phyloP scores from a whole-genome alignment of 805 yeast species.

The Zygosaccharomyces siamensis region DNA sequence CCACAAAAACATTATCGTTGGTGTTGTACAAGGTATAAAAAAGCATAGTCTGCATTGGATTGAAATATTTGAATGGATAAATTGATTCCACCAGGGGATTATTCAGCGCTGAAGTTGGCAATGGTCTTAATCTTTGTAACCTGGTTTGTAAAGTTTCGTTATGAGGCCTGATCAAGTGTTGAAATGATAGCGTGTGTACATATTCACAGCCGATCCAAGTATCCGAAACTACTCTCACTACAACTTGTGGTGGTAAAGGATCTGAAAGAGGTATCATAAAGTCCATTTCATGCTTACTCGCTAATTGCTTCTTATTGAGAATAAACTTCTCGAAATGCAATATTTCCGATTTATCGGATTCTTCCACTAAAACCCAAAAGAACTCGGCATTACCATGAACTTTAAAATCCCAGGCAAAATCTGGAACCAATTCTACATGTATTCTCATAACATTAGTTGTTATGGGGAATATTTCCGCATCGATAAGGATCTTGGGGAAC shows the following conservation, averaged over 20 bases:
- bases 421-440: conserved; percentile 63
- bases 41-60: conserved; percentile 98
- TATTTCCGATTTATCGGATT: conserved; percentile 65
- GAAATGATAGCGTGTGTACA: conserved; percentile 73
- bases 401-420: conserved; percentile 79
- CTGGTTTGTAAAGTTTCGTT: conserved; percentile 84
- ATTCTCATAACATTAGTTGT: conserved; percentile 82
- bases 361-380: conserved; percentile 92
- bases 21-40: conserved; percentile 84
- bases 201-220: conserved; percentile 86
- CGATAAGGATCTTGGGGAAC: conserved; percentile 72
- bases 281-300: conserved; percentile 64
- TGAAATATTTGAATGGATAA: conserved; percentile 80
- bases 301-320: conserved; percentile 53
- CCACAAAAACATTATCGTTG: conserved; percentile 78
- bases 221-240: conserved; percentile 76
- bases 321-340: conserved; percentile 80
- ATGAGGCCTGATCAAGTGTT: conserved; percentile 82
- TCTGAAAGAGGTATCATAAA: conserved; percentile 88
- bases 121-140: conserved; percentile 73
- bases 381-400: conserved; percentile 79
- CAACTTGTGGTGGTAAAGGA: conserved; percentile 85
- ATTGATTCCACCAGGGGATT: conserved; percentile 61
- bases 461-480: conserved; percentile 83
- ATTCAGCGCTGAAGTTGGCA: conserved; percentile 78